Evolutionary conservation across 2,329 filamentous ascomycete species (phyloP), one percentile per base, ranked within the genome.

Genomic region (Colletotrichum australisinense): DNA sequence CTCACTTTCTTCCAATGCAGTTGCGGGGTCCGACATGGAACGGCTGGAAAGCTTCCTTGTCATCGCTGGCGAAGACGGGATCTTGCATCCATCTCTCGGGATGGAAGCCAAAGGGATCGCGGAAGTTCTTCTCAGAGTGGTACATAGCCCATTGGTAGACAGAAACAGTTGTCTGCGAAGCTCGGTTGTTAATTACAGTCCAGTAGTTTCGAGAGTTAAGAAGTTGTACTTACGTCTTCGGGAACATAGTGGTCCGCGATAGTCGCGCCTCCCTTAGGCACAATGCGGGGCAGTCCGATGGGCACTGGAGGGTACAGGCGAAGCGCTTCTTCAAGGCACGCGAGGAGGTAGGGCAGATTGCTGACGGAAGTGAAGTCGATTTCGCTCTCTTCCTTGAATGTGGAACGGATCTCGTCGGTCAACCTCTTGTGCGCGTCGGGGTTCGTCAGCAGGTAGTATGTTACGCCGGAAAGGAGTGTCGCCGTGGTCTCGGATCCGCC

Each of bases 1-100:
- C 85, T 78, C 79, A 86, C 85, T 88, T 88, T 72, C 81, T 81
- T 1, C 87, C 87, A 32, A 89, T 81, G 73, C 87, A 89, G 59
- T 88, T 87, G 1, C 87, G 79, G 6, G 87, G 84, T 0, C 88
- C 87, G 2, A 85, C 46, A 4, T 83, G 83, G 74, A 89, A 88
- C 1, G 87, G 85, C 75, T 88, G 84, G 68, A 86, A 81, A 1
- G 82, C 83, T 0, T 85, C 84, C 49, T 68, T 75, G 16, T 75
- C 69, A 65, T 82, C 80, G 24, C 70, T 70, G 1, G 59, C 75
- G 32, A 76, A 80, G 1, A 57, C 62, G 0, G 72, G 55, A 22
- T 80, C 79, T 8, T 35, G 59, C 24, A 80, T 63, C 82, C 76
- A 83, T 12, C 79, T 74, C 74, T 77, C 80, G 0, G 84, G 85